These are phyloP conservation scores for Udeniomyces megalosporus DNA, from an alignment of 768 basidiomycete species.

Conservation along the genomic window DNA sequence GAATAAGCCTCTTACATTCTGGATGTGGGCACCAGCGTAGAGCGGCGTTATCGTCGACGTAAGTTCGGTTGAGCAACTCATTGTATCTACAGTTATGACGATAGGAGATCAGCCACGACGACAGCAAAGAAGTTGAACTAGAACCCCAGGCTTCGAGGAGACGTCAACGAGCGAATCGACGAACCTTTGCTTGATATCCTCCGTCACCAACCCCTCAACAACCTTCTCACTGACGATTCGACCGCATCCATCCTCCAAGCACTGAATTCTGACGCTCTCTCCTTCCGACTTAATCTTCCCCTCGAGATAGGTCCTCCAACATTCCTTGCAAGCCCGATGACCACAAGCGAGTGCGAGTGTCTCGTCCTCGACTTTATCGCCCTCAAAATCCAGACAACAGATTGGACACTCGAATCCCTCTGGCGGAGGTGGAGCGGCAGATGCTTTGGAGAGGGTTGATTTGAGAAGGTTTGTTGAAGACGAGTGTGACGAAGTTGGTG, in stretches of 20 bases:
- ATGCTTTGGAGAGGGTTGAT: constrained; percentile 11
- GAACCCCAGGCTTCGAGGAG: background rate
- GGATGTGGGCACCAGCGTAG: constrained; percentile 94
- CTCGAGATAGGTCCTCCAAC: constrained; percentile 64
- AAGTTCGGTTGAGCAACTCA: constrained; percentile 75
- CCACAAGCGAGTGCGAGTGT: constrained; percentile 62
- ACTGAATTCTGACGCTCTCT: constrained; percentile 35
- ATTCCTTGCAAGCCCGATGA: constrained; percentile 65
- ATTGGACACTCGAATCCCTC: constrained; percentile 74
- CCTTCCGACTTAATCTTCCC: constrained; percentile 73
- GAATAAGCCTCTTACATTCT: constrained; percentile 39
- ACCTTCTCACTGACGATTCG: constrained; percentile 31
- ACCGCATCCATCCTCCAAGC: constrained; percentile 33
- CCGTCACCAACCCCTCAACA: constrained; percentile 37
- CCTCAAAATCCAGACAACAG: constrained; percentile 44
- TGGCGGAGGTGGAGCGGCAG: constrained; percentile 28
- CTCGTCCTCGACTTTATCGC: constrained; percentile 46
- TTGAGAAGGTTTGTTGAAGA: constrained; percentile 23
- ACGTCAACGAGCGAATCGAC: constrained; percentile 14
- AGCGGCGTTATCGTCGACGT: constrained; percentile 62
- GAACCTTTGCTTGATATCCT: constrained; percentile 34
- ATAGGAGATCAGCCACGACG: too few species aligned
- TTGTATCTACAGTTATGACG: constrained; percentile 53
- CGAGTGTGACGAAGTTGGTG: constrained; percentile 31
- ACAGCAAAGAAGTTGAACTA: background rate